Conservation (phyloP, 1,139 yeast species). For the Pichia sp. region DNA sequence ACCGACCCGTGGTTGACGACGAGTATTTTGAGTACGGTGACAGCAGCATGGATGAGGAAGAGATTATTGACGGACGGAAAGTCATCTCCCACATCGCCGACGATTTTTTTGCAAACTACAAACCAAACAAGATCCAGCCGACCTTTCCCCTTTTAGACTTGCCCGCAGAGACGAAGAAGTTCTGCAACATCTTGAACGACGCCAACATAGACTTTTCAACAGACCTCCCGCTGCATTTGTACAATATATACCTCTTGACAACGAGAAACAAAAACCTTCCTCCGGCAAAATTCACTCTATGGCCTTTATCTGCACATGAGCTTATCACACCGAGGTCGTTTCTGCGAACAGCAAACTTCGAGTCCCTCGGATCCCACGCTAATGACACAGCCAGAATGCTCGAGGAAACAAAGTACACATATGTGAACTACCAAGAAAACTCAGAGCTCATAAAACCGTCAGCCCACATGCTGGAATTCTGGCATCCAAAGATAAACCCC, state of each 20-base stretch:
- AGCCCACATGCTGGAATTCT: constrained; percentile 9
- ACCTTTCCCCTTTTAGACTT: not conserved
- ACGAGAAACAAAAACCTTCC: constrained; percentile 39
- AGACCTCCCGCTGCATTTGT: constrained; percentile 52
- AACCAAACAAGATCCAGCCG: not conserved
- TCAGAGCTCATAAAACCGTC: not conserved
- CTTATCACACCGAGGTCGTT: constrained; percentile 34
- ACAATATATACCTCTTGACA: constrained; percentile 42
- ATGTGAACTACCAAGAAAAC: constrained; percentile 9
- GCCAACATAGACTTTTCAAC: constrained; percentile 42
- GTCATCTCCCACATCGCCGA: not conserved
- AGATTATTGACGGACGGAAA: not conserved
- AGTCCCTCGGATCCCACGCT: not conserved
- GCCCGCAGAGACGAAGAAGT: constrained; percentile 7
- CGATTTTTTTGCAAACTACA: not conserved
- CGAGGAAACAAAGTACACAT: constrained; percentile 5
- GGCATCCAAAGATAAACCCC: constrained; percentile 13
- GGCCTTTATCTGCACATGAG: constrained; percentile 41
- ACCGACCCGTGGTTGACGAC: not conserved
- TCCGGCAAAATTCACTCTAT: constrained; percentile 37
- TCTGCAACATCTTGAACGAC: constrained; percentile 32
- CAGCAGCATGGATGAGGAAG: not conserved
- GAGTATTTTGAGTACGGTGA: not conserved
- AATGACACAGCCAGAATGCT: not conserved
- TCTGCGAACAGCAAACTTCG: constrained; percentile 5